Evolutionary conservation across 2,329 filamentous ascomycete genomes (phyloP).

Genomic region (Hymenoscyphus salicellus): DNA sequence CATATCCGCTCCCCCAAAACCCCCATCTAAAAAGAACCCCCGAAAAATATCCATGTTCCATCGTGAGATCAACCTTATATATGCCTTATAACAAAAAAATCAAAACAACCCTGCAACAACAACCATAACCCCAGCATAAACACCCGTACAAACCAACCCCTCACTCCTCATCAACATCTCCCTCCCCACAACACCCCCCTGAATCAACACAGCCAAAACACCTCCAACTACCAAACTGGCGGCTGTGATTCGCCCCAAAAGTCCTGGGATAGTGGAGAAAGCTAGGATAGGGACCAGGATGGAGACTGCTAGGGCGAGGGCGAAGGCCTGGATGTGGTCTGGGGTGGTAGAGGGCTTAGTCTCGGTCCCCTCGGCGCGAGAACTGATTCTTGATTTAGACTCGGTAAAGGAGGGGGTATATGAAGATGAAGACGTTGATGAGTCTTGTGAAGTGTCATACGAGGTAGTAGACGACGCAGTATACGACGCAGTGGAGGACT

Average conservation of each 20-base stretch:
- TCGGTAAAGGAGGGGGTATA: conserved; percentile 11
- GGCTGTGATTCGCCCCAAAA: conserved; percentile 56
- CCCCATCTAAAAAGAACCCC: too few relatives aligned
- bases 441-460: background rate
- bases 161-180: conserved; percentile 21
- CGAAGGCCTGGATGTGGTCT: conserved; percentile 35
- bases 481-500: conserved; percentile 9
- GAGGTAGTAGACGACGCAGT: conserved; percentile 6
- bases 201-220: conserved; percentile 34
- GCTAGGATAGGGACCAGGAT: conserved; percentile 57
- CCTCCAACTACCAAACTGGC: conserved; percentile 51
- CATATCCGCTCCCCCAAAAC: too few relatives aligned
- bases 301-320: conserved; percentile 49
- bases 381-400: background rate
- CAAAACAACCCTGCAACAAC: conserved; percentile 26
- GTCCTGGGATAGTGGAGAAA: conserved; percentile 56
- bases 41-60: too few relatives aligned
- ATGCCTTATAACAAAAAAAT: too few relatives aligned
- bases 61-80: too few relatives aligned
- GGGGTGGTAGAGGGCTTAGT: conserved; percentile 16
- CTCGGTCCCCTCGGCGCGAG: conserved; percentile 12
- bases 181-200: conserved; percentile 20
- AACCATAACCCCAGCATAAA: conserved; percentile 33
- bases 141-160: conserved; percentile 26
- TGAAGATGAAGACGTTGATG: conserved; percentile 13